Evolutionary conservation across 805 yeast species (phyloP), one percentile per base, ranked within the genome.

Genomic region (Geotrichum ghanense): DNA sequence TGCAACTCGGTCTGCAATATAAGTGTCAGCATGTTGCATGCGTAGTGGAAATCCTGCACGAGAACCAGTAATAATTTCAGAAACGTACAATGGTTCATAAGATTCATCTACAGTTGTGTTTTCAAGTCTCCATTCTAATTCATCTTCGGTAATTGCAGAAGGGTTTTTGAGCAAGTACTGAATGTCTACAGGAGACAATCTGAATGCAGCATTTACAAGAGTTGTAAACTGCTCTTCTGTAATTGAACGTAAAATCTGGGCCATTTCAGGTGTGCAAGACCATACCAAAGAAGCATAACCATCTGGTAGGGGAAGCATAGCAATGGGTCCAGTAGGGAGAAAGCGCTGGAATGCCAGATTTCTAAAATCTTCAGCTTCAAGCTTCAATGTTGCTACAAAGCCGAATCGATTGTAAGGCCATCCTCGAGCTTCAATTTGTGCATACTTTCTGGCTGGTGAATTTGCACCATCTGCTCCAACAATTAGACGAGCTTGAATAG

Each of bases 381-480:
- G 68, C 52, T 80, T 78, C 58, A 92, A 64, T 0, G 95, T 83
- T 0, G 92, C 96, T 2, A 92, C 98, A n/a, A 89, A 80, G 1
- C 97, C 98, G 66, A 80, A 85, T 43, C 86, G 73, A 54, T 81
- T 71, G 64, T 92, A 92, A 44, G 75, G 76, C 97, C 97, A 92
- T 14, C 98, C 98, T 43, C 95, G 73, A 1, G 94, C 77, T 58
- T 79, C 81, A 47, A 92, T 88, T 1, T 76, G 79, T 0, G 97
- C 82, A 58, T 74, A 89, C 51, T 74, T 72, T 43, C 97, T 74
- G 3, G 84, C 97, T 0, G 97, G 96, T 1, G 97, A 88, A 62
- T 88, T 86, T 62, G 79, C 87, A 1, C 98, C 98, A 62, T 92
- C 98, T 35, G 96, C 95, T 6, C 98, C 98, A 14, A 92, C 77